These are phyloP conservation scores for Fonsecaea erecta DNA, from an alignment of 2,329 filamentous ascomycete genomes.

Conservation along the genomic window DNA sequence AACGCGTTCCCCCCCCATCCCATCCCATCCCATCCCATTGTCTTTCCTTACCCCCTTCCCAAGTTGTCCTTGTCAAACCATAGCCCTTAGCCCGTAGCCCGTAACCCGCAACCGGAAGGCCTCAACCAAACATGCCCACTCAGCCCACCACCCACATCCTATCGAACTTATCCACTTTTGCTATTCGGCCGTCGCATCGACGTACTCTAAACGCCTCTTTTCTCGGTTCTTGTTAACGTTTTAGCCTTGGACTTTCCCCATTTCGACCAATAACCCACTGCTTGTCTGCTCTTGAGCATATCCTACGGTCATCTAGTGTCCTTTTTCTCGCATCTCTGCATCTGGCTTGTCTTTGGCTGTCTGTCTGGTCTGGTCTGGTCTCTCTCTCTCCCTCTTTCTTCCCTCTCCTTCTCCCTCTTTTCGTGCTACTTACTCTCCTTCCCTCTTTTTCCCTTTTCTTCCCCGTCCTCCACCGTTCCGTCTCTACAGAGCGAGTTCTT, in stretches of 20 bases:
- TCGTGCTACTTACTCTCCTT: neutral
- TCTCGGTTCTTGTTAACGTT: constrained; percentile 18
- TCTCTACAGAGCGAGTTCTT: neutral
- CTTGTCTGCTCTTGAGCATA: constrained; percentile 10
- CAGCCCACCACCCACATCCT: neutral
- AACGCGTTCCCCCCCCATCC: neutral
- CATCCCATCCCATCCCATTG: neutral
- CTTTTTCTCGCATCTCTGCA: neutral
- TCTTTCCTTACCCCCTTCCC: neutral
- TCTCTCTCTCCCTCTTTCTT: neutral
- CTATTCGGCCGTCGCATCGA: constrained; percentile 14
- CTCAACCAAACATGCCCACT: neutral
- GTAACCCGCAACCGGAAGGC: neutral
- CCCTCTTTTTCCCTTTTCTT: constrained; percentile 5
- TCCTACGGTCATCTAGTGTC: neutral
- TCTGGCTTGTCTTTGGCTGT: neutral
- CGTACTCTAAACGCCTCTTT: constrained; percentile 15
- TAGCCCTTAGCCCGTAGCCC: neutral
- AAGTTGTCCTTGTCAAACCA: neutral
- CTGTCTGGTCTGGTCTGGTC: too few relatives aligned
- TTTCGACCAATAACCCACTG: constrained; percentile 6
- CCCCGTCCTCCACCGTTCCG: constrained; percentile 13
- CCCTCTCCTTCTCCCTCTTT: neutral
- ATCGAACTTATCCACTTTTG: neutral
- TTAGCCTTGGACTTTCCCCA: constrained; percentile 14